These are phyloP conservation scores for Sarocladiaceae sp. DNA, from an alignment of 2,329 filamentous ascomycete genomes.

Conservation along the genomic window DNA sequence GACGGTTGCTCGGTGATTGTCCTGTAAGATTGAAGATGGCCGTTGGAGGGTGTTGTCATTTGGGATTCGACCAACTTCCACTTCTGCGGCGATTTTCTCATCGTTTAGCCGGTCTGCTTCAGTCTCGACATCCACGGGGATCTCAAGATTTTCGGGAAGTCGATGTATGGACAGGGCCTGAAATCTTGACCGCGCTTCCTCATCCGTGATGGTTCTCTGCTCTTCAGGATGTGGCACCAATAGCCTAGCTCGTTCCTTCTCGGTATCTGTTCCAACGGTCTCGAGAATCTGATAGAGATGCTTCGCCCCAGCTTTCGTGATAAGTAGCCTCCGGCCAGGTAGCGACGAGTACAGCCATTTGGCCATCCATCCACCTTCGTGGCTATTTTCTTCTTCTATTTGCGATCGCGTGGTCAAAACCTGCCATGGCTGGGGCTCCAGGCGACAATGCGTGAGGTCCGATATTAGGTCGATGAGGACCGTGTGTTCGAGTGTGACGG, in stretches of 20 bases:
- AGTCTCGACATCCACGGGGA: conserved; percentile 28
- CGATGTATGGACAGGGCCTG: conserved; percentile 26
- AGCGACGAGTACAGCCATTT: conserved; percentile 31
- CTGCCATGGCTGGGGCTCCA: conserved; percentile 29
- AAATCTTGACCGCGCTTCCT: conserved; percentile 19
- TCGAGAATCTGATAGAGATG: conserved; percentile 33
- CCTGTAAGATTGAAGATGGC: conserved; percentile 26
- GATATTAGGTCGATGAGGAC: conserved; percentile 36
- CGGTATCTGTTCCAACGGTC: conserved; percentile 32
- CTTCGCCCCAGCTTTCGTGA: conserved; percentile 32
- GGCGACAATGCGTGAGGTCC: conserved; percentile 31
- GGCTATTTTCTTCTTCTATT: conserved; percentile 29
- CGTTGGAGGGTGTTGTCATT: conserved; percentile 21
- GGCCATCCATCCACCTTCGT: conserved; percentile 27
- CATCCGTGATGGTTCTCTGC: neutral
- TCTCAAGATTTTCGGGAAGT: conserved; percentile 26
- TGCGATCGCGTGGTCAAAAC: conserved; percentile 25
- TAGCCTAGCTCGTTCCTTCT: conserved; percentile 29
- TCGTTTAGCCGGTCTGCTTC: conserved; percentile 23
- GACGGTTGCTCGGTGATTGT: conserved; percentile 33
- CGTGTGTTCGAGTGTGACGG: conserved; percentile 37
- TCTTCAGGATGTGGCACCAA: conserved; percentile 24
- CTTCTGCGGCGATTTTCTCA: conserved; percentile 19
- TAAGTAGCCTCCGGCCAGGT: conserved; percentile 26
- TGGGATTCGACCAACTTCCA: conserved; percentile 24